Evolutionary conservation across 257 asterid species (phyloP), one percentile per base, ranked within the genome.

Genomic region (Fraxinus quadrangulata): DNA sequence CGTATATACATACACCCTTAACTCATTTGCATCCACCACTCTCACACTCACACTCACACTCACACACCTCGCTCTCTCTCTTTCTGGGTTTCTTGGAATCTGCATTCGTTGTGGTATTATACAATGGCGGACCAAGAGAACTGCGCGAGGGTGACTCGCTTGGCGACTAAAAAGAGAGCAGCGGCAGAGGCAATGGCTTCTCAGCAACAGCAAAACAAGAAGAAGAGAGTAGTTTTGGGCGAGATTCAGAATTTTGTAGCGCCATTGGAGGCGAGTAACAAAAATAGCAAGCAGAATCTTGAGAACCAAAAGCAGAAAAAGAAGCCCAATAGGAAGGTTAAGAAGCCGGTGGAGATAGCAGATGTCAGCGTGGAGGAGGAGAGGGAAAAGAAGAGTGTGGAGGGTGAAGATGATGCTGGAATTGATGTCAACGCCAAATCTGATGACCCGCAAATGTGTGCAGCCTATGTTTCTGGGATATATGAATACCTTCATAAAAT

Each of bases 81-180:
- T 33, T 72, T 72, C 26, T 63, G 47, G 78, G 70, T 80, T 26
- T 81, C 81, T 66, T 31, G 73, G 63, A 36, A 24, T 65, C 71
- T 80, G 73, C 78, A 3, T 37, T 76, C 65, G 10, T 61, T 21
- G 67, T 3, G 31, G 21, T 21, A 10, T 31, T 71, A 74, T 54
- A 56, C 77, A 79, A 95, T 93, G 98, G 92, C 88, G 63, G 92
- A 88, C 84, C 89, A 82, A 76, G 97, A 87, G 68, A 88, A 80
- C 81, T 81, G 86, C 81, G 26, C 19, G 73, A 89, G 97, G 82
- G 88, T 87, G 72, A 92, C 97, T 7, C 94, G 99, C 45, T 74
- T 89, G 87, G 94, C 92, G 77, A 90, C 97, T 61, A 96, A 84
- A 90, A 94, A 85, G 83, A 90, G 97, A 71, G 93, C 94, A 0